phyloP scores from a whole-genome alignment of 768 basidiomycete genomes.

The Tephrocybe sp. region DNA sequence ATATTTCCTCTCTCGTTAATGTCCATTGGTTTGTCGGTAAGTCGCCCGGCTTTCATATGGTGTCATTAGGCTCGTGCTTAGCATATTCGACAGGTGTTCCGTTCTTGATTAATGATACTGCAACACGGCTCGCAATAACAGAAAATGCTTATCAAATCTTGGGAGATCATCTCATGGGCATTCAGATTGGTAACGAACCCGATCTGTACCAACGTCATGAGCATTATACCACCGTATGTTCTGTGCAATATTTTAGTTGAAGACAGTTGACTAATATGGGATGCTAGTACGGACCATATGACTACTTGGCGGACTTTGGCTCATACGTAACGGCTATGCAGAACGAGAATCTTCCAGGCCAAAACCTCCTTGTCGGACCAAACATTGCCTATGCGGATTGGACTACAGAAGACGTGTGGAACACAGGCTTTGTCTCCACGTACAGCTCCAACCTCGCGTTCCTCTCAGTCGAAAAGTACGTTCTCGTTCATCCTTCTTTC shows the following conservation, averaged over 20 bases:
- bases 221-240: conserved; percentile 28
- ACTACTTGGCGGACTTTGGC: conserved; percentile 35
- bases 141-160: conserved; percentile 61
- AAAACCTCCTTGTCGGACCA: neutral
- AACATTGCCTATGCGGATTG: neutral
- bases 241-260: neutral
- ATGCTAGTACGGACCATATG: conserved; percentile 26
- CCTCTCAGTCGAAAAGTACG: conserved; percentile 58
- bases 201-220: conserved; percentile 46
- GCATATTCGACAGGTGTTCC: conserved; percentile 38
- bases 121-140: conserved; percentile 55
- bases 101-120: conserved; percentile 57
- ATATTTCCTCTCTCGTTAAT: conserved; percentile 59
- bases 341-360: neutral
- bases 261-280: neutral
- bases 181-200: conserved; percentile 73
- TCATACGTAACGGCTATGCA: neutral
- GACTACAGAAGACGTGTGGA: neutral
- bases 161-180: conserved; percentile 61
- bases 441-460: conserved; percentile 17
- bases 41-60: neutral
- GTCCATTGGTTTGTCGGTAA: conserved; percentile 66
- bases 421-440: neutral
- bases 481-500: conserved; percentile 15
- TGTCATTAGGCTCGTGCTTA: neutral